A percentile compares a stretch with the other conserved stretches of the same genome.
These are phyloP conservation scores for Emergomyces orientalis DNA, from an alignment of 2,329 filamentous ascomycete species.

Conservation along the genomic window DNA sequence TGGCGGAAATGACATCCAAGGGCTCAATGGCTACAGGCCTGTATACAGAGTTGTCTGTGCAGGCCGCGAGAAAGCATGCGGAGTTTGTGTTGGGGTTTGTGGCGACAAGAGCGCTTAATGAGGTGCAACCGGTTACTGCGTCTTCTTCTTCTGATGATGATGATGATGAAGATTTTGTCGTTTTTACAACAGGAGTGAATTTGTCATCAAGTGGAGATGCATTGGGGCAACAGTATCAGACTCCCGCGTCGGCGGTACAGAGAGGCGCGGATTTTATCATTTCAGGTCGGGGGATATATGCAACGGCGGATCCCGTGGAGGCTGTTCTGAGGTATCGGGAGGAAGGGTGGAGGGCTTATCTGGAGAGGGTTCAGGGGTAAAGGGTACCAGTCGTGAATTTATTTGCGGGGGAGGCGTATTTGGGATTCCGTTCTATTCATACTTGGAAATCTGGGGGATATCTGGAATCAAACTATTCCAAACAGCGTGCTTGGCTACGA, in stretches of 20 bases:
- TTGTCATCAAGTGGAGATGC: slow-evolving; percentile 40
- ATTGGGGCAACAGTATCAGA: slow-evolving; percentile 42
- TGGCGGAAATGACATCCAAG: slow-evolving; percentile 44
- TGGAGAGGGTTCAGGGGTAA: slow-evolving; percentile 30
- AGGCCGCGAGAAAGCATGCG: slow-evolving; percentile 38
- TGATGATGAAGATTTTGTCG: slow-evolving; percentile 39
- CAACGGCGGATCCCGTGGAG: slow-evolving; percentile 36
- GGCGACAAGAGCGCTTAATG: slow-evolving; percentile 34
- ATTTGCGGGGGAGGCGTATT: too few relatives aligned
- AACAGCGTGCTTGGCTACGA: too few relatives aligned
- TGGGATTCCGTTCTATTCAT: too few relatives aligned
- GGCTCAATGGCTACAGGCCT: slow-evolving; percentile 38
- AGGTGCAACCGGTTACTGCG: slow-evolving; percentile 24
- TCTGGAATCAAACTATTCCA: too few relatives aligned
- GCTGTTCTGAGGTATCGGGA: slow-evolving; percentile 37
- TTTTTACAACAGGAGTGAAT: slow-evolving; percentile 43
- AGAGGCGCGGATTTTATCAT: slow-evolving; percentile 43
- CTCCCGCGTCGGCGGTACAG: slow-evolving; percentile 36
- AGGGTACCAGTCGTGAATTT: slow-evolving; percentile 1
- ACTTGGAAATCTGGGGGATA: too few relatives aligned
- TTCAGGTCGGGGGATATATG: slow-evolving; percentile 40
- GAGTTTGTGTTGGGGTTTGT: slow-evolving; percentile 41
- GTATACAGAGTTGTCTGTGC: slow-evolving; percentile 39
- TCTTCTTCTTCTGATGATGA: slow-evolving; percentile 15
- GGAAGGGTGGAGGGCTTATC: slow-evolving; percentile 41